These are phyloP conservation scores for Sporothrix schenckii DNA, from an alignment of 2,329 filamentous ascomycete species.

Conservation along the genomic window DNA sequence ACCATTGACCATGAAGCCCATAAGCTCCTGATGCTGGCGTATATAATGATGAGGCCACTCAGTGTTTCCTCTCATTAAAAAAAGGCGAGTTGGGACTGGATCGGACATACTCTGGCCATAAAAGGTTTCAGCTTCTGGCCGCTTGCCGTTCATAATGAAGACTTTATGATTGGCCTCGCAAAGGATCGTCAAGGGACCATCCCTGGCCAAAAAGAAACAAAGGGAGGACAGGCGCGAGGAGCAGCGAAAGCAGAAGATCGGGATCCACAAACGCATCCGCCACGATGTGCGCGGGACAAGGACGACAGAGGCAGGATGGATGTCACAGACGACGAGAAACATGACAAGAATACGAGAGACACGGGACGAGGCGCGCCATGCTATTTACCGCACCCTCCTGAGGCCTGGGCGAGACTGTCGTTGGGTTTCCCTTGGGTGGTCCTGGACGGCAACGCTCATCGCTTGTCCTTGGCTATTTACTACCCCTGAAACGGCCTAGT, in stretches of 20 bases:
- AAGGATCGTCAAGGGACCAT: slow-evolving; percentile 13
- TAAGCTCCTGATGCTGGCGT: neutral
- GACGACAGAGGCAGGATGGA: neutral
- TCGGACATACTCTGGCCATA: too few relatives aligned
- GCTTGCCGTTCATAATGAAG: slow-evolving; percentile 5
- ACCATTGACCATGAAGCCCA: neutral
- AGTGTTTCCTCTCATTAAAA: neutral
- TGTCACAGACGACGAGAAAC: neutral
- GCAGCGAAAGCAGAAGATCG: neutral
- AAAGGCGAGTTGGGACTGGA: neutral
- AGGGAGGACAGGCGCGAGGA: neutral
- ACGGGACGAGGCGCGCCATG: slow-evolving; percentile 2
- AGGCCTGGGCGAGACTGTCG: slow-evolving; percentile 9
- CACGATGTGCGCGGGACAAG: neutral
- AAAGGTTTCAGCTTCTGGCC: neutral
- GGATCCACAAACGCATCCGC: slow-evolving; percentile 14
- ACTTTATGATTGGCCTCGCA: neutral
- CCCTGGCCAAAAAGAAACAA: slow-evolving; percentile 6
- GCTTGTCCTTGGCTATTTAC: neutral
- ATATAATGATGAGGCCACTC: neutral
- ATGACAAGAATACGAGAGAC: slow-evolving; percentile 5
- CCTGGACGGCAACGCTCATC: neutral
- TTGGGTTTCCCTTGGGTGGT: neutral
- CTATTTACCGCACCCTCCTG: slow-evolving; percentile 19
- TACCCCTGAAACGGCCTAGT: slow-evolving; percentile 24